Evolutionary conservation across 352 stramenopile species (phyloP), one percentile per base, ranked within the genome.

Genomic region (Heterotrichella gracilis): DNA sequence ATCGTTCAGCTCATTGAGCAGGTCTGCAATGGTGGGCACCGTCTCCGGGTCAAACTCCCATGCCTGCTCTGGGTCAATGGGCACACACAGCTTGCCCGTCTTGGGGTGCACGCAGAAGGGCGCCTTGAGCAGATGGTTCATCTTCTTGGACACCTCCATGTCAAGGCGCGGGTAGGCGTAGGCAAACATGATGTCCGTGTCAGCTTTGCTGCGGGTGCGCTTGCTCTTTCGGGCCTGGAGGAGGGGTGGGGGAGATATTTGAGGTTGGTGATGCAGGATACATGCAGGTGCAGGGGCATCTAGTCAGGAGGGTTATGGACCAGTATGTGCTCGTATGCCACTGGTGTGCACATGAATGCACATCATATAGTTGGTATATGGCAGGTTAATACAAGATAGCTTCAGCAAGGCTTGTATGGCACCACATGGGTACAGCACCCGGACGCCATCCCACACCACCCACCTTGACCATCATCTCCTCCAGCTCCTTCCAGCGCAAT

Each of bases 51-150:
- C 78, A 63, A 92, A 92, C 0, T 72, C 73, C 21, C 93, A 82
- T 25, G 94, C 82, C 1, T 79, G 75, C 0, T 22, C 73, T 32
- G 72, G 80, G 74, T 83, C 80, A 70, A 99, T 92, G 0, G 93
- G 92, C 19, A 99, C 90, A 78, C 92, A 99, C 9, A 99, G 90
- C 21, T 90, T 80, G 19, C 92, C 78, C 23, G 77, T 82, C 74
- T 97, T 97, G 2, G 90, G 90, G 76, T 97, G 90, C 21, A 96
- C 87, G 22, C 87, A 93, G 74, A 97, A 99, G 23, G 93, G 93
- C 78, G 80, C 92, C 78, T 99, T 99, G 32, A 99, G 81, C 80
- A 99, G 94, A 82, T 99, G 93, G 83, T 99, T 98, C 70, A 89
- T 83, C 75, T 94, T 87, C 76, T 96, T 99, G 71, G 90, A 97